Base-by-base conservation (phyloP, 441 rosid genomes). In the Biscutella auriculata region DNA sequence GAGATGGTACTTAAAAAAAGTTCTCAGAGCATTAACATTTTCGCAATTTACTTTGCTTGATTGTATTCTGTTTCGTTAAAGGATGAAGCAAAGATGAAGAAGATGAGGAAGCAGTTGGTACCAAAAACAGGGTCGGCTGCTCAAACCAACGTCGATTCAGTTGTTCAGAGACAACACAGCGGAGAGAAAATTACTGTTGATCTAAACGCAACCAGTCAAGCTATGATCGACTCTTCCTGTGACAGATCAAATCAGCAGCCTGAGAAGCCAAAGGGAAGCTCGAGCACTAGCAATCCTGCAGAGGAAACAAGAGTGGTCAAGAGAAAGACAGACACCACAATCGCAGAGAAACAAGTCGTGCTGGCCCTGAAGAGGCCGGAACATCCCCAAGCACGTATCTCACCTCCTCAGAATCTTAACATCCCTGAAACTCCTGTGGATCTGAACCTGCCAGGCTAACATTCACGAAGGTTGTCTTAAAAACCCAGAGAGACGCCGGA, bases 241-340 rank as follows among this genome's bases (percentile, higher is more conserved):
- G 72, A 66, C 27, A 68, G 49, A 34, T 47, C 67, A 47, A 68
- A 68, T 25, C 72, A 45, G 60, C 79, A 14, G 65, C 82, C 74
- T 33, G 90, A 82, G 59, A 81, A 79, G 70, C 55, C 67, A 53
- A 82, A 79, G 74, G 89, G 81, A 34, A 72, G 61, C 66, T 69
- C 72, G 53, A 68, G 76, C 77, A 67, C 76, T 28, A 53, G 77
- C 72, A 68, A 39, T 62, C 66, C 82, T 44, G 34, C 41, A 36
- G 86, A 78, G 2, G 87, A 80, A 15, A 64, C 66, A n/a, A 88
- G 77, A 72, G 57, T 55, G 32, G 75, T 60, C 5, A 93, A 81
- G 75, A 77, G 85, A 78, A 89, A 82, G 61, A 67, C 82, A 3
- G 98, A 83, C 55, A 59, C 46, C 5, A 82, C 72, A 41, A 46